Evolutionary conservation across 129 eudicot genomes (phyloP).

Genomic region (Lactuca sativa): DNA sequence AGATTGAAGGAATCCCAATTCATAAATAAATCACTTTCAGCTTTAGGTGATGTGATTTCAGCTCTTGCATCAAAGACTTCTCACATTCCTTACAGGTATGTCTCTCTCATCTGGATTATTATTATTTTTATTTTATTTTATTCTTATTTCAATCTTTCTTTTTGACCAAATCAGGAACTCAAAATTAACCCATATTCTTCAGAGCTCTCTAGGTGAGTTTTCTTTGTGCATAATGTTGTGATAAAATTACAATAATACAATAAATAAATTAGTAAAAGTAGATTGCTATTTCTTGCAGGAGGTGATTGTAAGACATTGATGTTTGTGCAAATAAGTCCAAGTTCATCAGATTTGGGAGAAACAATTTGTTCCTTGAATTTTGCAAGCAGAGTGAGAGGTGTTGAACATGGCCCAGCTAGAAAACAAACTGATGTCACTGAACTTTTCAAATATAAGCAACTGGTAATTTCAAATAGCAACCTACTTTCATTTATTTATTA

Average conservation of each 20-base stretch:
- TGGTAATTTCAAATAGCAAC: constrained; percentile 43
- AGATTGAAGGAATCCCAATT: constrained; percentile 92
- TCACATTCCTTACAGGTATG: constrained; percentile 90
- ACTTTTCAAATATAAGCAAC: constrained; percentile 85
- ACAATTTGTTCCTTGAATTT: constrained; percentile 91
- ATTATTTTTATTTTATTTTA: neutral
- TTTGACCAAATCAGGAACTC: constrained; percentile 70
- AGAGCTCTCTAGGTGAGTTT: constrained; percentile 85
- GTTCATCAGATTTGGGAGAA: constrained; percentile 75
- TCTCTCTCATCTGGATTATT: constrained; percentile 19
- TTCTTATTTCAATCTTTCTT: constrained; percentile 13
- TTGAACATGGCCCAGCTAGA: constrained; percentile 94
- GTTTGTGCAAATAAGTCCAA: constrained; percentile 96
- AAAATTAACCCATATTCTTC: constrained; percentile 95
- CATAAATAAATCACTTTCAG: constrained; percentile 87
- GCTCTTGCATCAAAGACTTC: constrained; percentile 94
- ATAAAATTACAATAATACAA: too few species aligned
- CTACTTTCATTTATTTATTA: neutral
- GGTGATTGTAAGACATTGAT: constrained; percentile 97
- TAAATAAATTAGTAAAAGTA: too few species aligned
- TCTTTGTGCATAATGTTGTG: neutral
- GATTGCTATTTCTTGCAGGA: constrained; percentile 38
- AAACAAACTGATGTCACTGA: constrained; percentile 77
- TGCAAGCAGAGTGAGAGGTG: constrained; percentile 95
- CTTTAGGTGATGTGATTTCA: constrained; percentile 93